Conservation (phyloP, 257 asterid species). For the Primulina eburnea region DNA sequence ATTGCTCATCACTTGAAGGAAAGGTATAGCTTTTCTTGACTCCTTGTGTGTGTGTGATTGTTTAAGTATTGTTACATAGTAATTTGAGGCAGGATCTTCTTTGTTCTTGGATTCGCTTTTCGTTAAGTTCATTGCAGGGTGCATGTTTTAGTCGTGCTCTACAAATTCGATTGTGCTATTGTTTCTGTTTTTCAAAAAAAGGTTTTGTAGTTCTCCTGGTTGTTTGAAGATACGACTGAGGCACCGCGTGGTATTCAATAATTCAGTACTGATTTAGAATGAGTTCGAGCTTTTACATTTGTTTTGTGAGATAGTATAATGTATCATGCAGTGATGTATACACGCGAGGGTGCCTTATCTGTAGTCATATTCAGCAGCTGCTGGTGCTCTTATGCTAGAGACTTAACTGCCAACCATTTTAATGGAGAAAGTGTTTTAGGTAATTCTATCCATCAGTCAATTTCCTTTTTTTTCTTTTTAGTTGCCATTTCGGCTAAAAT, state of each 20-base stretch:
- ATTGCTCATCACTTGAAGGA: neutral
- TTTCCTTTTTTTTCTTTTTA: neutral
- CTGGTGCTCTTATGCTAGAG: slow-evolving; percentile 64
- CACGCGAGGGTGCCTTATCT: slow-evolving; percentile 40
- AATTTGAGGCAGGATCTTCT: neutral
- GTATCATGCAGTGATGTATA: too few relatives aligned
- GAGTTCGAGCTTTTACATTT: too few relatives aligned
- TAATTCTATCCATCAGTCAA: slow-evolving; percentile 20
- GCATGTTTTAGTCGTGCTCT: neutral
- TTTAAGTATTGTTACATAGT: neutral
- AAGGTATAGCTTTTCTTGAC: neutral
- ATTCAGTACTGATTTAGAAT: too few relatives aligned
- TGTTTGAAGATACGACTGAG: neutral
- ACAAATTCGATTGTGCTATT: neutral
- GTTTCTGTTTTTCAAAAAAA: neutral
- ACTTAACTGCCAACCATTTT: slow-evolving; percentile 30
- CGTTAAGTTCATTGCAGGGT: neutral
- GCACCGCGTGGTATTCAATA: neutral
- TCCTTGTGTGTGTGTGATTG: neutral
- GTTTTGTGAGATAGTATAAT: too few relatives aligned
- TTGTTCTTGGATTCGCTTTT: neutral
- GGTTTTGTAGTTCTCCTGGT: neutral
- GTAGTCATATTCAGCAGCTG: slow-evolving; percentile 42
- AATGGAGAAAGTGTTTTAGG: slow-evolving; percentile 29
- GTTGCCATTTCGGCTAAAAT: neutral